phyloP scores from a whole-genome alignment of 148 eudicot genomes.

The Dysphania ambrosioides region DNA sequence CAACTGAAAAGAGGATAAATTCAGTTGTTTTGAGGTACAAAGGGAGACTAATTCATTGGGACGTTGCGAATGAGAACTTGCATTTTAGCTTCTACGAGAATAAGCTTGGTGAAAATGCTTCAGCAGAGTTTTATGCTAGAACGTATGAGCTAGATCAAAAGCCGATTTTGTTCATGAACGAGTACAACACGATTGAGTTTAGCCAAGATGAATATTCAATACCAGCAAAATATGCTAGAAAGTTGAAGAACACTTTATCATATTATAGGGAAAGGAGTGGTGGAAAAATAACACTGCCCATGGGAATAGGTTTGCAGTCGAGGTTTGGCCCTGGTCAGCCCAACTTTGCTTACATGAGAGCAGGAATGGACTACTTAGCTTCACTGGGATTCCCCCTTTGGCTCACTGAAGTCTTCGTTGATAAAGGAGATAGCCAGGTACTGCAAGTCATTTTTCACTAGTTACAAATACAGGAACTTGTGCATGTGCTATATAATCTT shows the following conservation, averaged over 20 bases:
- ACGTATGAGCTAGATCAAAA: constrained; percentile 39
- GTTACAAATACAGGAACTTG: background rate
- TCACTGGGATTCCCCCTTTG: constrained; percentile 43
- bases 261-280: constrained; percentile 29
- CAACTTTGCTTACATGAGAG: constrained; percentile 56
- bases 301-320: constrained; percentile 55
- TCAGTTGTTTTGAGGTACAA: constrained; percentile 57
- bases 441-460: background rate
- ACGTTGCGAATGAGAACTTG: constrained; percentile 73
- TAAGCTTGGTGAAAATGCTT: constrained; percentile 54
- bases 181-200: constrained; percentile 52
- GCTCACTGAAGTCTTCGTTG: constrained; percentile 58
- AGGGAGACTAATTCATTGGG: constrained; percentile 58
- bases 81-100: constrained; percentile 42
- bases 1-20: constrained; percentile 29
- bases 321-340: constrained; percentile 46
- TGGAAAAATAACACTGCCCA: constrained; percentile 26
- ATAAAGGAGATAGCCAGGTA: constrained; percentile 47
- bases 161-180: constrained; percentile 55
- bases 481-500: background rate
- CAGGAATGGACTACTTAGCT: constrained; percentile 47
- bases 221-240: constrained; percentile 48
- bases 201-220: constrained; percentile 33
- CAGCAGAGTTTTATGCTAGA: constrained; percentile 42
- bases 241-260: constrained; percentile 33